Evolutionary conservation across 768 basidiomycete genomes (phyloP), one percentile per base, ranked within the genome.

Genomic region (Suillus paluster): DNA sequence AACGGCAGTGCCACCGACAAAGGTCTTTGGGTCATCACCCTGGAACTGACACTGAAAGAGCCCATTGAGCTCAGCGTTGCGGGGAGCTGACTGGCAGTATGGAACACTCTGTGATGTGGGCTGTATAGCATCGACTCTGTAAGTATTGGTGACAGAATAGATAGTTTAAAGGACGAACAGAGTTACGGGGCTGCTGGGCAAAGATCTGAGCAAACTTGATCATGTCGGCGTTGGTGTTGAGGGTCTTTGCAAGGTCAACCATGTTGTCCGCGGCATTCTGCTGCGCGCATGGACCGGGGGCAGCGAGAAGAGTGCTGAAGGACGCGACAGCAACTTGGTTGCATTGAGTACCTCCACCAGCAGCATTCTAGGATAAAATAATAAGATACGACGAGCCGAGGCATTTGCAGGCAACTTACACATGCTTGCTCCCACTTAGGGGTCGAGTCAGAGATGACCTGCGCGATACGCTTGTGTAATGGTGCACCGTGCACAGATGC

Each of bases 1-100:
- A 39, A 80, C 76, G 10, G 72, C 63, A 49, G 76, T 61, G 45
- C 79, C 78, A 42, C 81, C 80, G 54, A 80, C 80, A 65, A 86
- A 86, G 2, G 72, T 77, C 11, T 65, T 75, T 41, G 75, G 75
- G 55, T 84, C 68, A 25, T 77, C 78, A 58, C 84, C 80, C 64
- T 77, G 72, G 72, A 81, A 86, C 70, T 87, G 86, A 68, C 84
- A 86, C 67, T 86, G 85, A 75, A 82, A 86, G 34, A 84, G 75
- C 9, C 85, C 84, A 54, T 80, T 76, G 14, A 88, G 79, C 68
- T 86, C 83, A 1, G 74, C 27, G 63, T 87, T 86, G 60, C 70
- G 71, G 17, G 84, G 84, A 0, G 84, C 79, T n/a, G 74, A 66
- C 64, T 86, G 80, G 71, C 86, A 87, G 73, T 86, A 86, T 1